Evolutionary conservation across 2,329 filamentous ascomycete species (phyloP).

Genomic region (Penicillium sp.): DNA sequence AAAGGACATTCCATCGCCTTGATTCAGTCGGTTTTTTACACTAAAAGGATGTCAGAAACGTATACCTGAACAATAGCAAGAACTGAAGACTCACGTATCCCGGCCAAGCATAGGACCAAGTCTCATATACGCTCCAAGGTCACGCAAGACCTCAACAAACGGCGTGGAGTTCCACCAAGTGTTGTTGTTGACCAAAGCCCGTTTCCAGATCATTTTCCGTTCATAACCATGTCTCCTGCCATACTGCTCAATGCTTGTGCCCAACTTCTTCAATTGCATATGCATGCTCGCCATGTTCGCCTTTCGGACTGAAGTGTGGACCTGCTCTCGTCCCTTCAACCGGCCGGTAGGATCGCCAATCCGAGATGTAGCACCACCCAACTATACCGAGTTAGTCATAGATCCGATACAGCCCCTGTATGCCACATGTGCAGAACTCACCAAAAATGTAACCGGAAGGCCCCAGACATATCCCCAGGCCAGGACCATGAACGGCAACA

Average conservation of each 20-base stretch:
- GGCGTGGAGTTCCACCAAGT: constrained; percentile 74
- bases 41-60: constrained; percentile 37
- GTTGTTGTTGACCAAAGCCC: constrained; percentile 75
- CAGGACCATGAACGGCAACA: constrained; percentile 52
- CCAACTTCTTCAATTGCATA: constrained; percentile 60
- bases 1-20: constrained; percentile 88
- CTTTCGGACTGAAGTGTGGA: constrained; percentile 41
- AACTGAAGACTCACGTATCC: constrained; percentile 68
- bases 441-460: constrained; percentile 46
- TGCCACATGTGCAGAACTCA: constrained; percentile 24
- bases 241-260: constrained; percentile 68
- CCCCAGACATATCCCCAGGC: constrained; percentile 52
- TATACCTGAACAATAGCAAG: not conserved
- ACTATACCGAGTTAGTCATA: constrained; percentile 32
- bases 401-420: not conserved
- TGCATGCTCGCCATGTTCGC: constrained; percentile 51
- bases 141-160: constrained; percentile 71
- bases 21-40: constrained; percentile 79
- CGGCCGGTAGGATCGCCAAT: constrained; percentile 51
- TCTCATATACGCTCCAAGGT: constrained; percentile 71
- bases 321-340: constrained; percentile 39
- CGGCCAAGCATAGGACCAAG: constrained; percentile 84
- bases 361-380: constrained; percentile 48
- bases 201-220: constrained; percentile 64
- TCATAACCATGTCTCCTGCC: constrained; percentile 65